These are phyloP conservation scores for Coemansia furcata DNA, from an alignment of 192 early-diverging fungal species.

Conservation along the genomic window DNA sequence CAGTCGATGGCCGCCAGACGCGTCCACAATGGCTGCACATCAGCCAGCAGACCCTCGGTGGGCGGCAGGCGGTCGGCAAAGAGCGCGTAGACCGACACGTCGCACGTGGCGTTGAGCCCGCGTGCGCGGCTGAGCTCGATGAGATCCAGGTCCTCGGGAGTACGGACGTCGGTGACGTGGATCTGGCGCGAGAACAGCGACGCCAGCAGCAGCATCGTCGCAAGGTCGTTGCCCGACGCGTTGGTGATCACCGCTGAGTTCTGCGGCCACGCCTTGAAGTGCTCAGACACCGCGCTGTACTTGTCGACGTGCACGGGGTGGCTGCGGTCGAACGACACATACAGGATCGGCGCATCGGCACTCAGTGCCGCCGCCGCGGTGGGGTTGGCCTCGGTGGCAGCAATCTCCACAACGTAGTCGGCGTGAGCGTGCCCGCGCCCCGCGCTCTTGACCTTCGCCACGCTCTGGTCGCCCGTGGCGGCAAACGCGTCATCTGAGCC, in stretches of 20 bases:
- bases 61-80: constrained; percentile 57
- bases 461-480: constrained; percentile 20
- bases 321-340: constrained; percentile 57
- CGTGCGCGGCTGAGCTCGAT: constrained; percentile 84
- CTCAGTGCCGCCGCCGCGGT: constrained; percentile 50
- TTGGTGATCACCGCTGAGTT: constrained; percentile 74
- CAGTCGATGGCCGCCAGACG: constrained; percentile 84
- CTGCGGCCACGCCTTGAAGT: constrained; percentile 80
- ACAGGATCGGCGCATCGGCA: constrained; percentile 56
- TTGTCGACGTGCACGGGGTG: constrained; percentile 50
- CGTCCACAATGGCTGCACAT: constrained; percentile 80
- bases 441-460: constrained; percentile 52
- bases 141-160: constrained; percentile 78
- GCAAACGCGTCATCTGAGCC: constrained; percentile 39
- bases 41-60: constrained; percentile 13
- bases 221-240: constrained; percentile 84
- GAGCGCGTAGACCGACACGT: constrained; percentile 85
- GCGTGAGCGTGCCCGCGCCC: constrained; percentile 61
- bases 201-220: constrained; percentile 83
- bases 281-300: constrained; percentile 65
- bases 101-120: constrained; percentile 86
- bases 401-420: constrained; percentile 73
- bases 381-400: constrained; percentile 67
- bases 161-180: constrained; percentile 83
- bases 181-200: constrained; percentile 79